Conservation (phyloP, 2,329 filamentous ascomycete genomes). For the Diaporthe australafricana region DNA sequence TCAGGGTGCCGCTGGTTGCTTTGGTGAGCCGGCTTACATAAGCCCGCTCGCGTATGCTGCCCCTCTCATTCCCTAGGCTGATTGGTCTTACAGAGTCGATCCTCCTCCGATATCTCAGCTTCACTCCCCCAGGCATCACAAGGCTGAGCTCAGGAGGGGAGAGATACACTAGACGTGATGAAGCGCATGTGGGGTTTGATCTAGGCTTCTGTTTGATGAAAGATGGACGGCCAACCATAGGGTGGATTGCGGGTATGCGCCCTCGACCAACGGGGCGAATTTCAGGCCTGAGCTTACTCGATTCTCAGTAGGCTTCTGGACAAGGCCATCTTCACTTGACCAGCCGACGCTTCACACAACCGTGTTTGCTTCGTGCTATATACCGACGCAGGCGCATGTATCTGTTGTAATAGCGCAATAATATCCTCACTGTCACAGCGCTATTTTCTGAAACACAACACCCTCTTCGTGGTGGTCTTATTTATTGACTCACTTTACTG, state of each 20-base stretch:
- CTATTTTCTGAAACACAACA: not conserved
- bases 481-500: not conserved
- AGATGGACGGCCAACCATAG: constrained; percentile 11
- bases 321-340: not conserved
- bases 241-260: constrained; percentile 14
- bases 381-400: not conserved
- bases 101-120: not conserved
- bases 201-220: not conserved
- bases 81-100: not conserved
- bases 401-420: not conserved
- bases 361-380: not conserved
- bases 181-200: not conserved
- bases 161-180: not conserved
- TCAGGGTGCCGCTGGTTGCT: not conserved
- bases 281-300: constrained; percentile 10
- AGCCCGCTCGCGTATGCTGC: not conserved
- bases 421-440: not conserved
- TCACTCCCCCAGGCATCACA: not conserved
- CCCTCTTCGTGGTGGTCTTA: not conserved
- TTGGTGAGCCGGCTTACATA: not conserved
- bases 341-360: not conserved
- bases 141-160: not conserved
- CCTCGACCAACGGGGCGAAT: constrained; percentile 15
- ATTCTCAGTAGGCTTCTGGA: constrained; percentile 7
- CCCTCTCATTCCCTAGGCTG: not conserved